Conservation (phyloP, 106 monocot genomes). For the Agapanthus africanus region DNA sequence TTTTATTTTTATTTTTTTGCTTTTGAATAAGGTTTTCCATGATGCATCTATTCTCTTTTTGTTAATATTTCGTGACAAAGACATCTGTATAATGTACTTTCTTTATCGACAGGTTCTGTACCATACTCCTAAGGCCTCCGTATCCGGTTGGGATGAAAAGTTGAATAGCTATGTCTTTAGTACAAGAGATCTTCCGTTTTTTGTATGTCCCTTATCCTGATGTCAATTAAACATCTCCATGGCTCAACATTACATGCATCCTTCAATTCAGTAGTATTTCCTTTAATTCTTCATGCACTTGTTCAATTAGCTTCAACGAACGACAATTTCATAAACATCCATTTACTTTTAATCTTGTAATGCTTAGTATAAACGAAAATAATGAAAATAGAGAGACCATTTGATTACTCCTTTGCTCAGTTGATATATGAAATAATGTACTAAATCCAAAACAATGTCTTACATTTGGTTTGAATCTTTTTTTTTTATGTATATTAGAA, state of each 20-base stretch:
- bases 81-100: background rate
- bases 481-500: too few relatives aligned
- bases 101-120: conserved; percentile 65
- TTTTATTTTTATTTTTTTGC: too few relatives aligned
- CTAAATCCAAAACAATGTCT: too few relatives aligned
- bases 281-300: background rate
- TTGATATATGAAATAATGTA: too few relatives aligned
- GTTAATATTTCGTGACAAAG: background rate
- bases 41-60: background rate
- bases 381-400: too few relatives aligned
- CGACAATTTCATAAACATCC: background rate
- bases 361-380: too few relatives aligned
- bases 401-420: too few relatives aligned
- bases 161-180: conserved; percentile 48
- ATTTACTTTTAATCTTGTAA: too few relatives aligned
- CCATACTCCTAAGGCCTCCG: conserved; percentile 80
- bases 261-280: background rate
- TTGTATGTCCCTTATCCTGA: conserved; percentile 61
- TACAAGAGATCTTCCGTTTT: conserved; percentile 84
- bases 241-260: background rate
- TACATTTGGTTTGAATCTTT: too few relatives aligned
- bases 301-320: background rate
- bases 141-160: conserved; percentile 64
- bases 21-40: background rate
- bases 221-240: background rate